Evolutionary conservation across 176 grass and related monocot species (phyloP).

Genomic region (Panicum miliaceum): DNA sequence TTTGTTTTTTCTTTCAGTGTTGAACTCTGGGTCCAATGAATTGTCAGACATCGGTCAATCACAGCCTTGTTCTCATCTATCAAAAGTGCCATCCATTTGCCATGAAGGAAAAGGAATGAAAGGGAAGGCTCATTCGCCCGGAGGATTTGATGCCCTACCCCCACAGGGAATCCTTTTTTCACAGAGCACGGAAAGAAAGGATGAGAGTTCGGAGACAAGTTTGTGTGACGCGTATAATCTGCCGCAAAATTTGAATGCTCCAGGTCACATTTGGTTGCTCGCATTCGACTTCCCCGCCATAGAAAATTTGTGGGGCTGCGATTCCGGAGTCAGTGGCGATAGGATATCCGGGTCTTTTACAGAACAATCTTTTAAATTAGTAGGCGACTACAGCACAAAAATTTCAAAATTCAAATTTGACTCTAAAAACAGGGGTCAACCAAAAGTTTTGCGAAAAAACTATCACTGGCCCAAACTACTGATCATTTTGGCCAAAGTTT

Average conservation of each 20-base stretch:
- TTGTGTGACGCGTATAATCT: constrained; percentile 34
- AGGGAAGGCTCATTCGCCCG: constrained; percentile 26
- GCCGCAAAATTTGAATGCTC: constrained; percentile 31
- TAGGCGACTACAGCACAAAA: background rate
- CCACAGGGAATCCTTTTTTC: background rate
- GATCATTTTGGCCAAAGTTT: background rate
- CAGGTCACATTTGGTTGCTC: constrained; percentile 14
- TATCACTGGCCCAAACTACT: background rate
- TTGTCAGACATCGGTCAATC: constrained; percentile 5
- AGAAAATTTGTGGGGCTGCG: background rate
- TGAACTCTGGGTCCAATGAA: constrained; percentile 1
- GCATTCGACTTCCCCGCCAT: background rate
- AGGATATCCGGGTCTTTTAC: background rate
- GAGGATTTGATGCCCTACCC: constrained; percentile 45
- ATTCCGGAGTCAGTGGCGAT: background rate
- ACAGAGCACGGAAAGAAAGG: constrained; percentile 39
- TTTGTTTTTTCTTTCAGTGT: background rate
- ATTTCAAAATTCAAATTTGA: background rate
- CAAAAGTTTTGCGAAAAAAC: background rate
- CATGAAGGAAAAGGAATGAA: constrained; percentile 36
- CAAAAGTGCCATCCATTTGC: constrained; percentile 22
- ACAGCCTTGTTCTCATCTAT: constrained; percentile 39
- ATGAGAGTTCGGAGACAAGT: constrained; percentile 47
- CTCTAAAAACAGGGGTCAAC: background rate
- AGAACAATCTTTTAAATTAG: background rate